Base-by-base conservation (phyloP, 352 stramenopile genomes). In the Globisporangium spiculum region DNA sequence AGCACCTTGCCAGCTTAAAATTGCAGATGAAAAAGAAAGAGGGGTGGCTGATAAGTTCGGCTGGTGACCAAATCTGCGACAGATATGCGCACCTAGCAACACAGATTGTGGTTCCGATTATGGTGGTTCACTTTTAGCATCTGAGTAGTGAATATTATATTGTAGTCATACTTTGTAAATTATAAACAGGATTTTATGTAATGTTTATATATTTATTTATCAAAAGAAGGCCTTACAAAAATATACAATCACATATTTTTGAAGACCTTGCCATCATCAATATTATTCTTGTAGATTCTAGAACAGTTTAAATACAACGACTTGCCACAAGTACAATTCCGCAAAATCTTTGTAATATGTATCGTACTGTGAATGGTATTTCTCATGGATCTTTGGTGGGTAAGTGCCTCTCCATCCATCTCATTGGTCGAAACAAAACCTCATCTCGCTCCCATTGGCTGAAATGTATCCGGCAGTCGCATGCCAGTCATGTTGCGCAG, bases 161-260 rank as follows among this genome's bases (percentile, higher is more conserved):
- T 22, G 0, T 2, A 22, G 10, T 5, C 2, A 4, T 9, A 0
- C 0, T n/a, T 6, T n/a, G 38, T 1, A 16, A 50, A 46, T 0
- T 46, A 16, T 46, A 46, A 46, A 18, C 38, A 46, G 16, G 38
- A 46, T 32, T 0, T 32, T 32, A 32, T 32, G 4, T 32, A 4
- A 32, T 8, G 0, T 30, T 32, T 8, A 32, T 8, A 8, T 32
- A 1, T 32, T 32, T 32, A 32, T 8, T 32, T 4, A 32, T 32
- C 30, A 32, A 32, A 7, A 32, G 30, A 32, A 32, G 30, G 30
- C 30, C 30, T 16, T 18, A 1, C 16, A 4, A 16, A 46, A 9
- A 12, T 52, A 4, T 12, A 24, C 18, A 24, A n/a, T 7, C 1
- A 5, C 1, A 4, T n/a, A 52, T 52, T n/a, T 24, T 1, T 4